Percentiles rank a stretch among this genome's conserved stretches.
Evolutionary conservation across 208 protist genomes (phyloP).

Genomic region (Strigomonas galati): DNA sequence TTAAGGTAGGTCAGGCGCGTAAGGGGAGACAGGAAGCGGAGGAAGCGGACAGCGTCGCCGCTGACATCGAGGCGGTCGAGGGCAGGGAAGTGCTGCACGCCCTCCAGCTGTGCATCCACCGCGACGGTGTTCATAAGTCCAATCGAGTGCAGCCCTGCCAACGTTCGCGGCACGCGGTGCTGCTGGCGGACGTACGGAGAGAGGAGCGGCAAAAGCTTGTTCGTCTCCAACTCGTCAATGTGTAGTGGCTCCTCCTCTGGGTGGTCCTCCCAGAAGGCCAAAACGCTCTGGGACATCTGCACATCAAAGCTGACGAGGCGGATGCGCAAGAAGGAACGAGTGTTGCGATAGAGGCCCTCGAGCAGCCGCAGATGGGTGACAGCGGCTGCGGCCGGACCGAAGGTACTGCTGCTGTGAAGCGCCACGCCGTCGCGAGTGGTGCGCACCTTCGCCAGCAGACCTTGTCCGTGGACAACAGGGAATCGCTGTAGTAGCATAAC

Average conservation of each 20-base stretch:
- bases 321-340: background rate
- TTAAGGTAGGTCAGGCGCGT: constrained; percentile 25
- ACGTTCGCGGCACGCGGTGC: constrained; percentile 3
- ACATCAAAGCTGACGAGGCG: constrained; percentile 7
- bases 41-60: constrained; percentile 21
- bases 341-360: background rate
- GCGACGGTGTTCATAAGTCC: constrained; percentile 17
- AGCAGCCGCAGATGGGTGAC: constrained; percentile 10
- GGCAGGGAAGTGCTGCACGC: constrained; percentile 21
- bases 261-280: background rate
- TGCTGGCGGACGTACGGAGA: constrained; percentile 16
- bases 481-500: background rate
- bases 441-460: background rate
- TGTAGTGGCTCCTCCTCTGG: background rate
- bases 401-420: constrained; percentile 8
- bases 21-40: constrained; percentile 26
- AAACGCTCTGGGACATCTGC: background rate
- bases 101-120: constrained; percentile 24
- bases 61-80: constrained; percentile 25
- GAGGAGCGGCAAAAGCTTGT: constrained; percentile 13
- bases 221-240: constrained; percentile 6
- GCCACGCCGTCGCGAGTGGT: constrained; percentile 9
- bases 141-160: constrained; percentile 20
- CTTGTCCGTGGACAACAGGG: background rate
- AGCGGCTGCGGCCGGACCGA: background rate